A percentile compares a stretch with the other conserved stretches of the same genome.
Conservation (phyloP, 1,284 basidiomycete genomes). For the Sporisorium sorghi region DNA sequence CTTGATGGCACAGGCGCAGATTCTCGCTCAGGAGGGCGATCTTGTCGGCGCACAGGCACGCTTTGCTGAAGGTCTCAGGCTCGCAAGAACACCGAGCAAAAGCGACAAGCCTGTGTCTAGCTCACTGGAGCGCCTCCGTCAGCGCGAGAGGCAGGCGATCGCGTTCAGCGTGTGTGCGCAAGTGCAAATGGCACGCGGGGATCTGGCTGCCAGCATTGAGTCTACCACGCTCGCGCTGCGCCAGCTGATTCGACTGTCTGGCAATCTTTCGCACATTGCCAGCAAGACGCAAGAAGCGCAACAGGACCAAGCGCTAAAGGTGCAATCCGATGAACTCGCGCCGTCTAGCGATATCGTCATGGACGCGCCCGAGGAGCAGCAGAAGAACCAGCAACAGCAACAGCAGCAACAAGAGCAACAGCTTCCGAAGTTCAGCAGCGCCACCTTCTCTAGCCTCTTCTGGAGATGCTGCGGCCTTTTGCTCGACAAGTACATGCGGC, state of each 20-base stretch:
- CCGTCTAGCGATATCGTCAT: slow-evolving; percentile 35
- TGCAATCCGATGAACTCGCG: slow-evolving; percentile 6
- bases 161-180: slow-evolving; percentile 30
- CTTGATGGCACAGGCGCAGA: slow-evolving; percentile 40
- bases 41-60: slow-evolving; percentile 25
- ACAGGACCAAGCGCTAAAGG: background rate
- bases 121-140: slow-evolving; percentile 32
- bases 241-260: slow-evolving; percentile 30
- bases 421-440: slow-evolving; percentile 38
- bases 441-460: slow-evolving; percentile 33
- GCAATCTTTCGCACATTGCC: slow-evolving; percentile 27
- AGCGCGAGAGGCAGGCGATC: slow-evolving; percentile 43
- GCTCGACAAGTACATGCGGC: slow-evolving; percentile 32
- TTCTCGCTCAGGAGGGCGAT: slow-evolving; percentile 19
- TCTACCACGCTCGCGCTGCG: slow-evolving; percentile 40
- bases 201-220: slow-evolving; percentile 38
- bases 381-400: slow-evolving; percentile 3
- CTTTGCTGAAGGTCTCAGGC: slow-evolving; percentile 37
- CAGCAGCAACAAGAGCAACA: slow-evolving; percentile 5
- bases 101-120: slow-evolving; percentile 18
- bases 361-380: slow-evolving; percentile 4
- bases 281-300: slow-evolving; percentile 16
- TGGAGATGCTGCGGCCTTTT: slow-evolving; percentile 37
- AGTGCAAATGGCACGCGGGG: slow-evolving; percentile 34
- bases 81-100: slow-evolving; percentile 21